Evolutionary conservation across 2,329 filamentous ascomycete species (phyloP).

Genomic region (Diplodia sapinea): DNA sequence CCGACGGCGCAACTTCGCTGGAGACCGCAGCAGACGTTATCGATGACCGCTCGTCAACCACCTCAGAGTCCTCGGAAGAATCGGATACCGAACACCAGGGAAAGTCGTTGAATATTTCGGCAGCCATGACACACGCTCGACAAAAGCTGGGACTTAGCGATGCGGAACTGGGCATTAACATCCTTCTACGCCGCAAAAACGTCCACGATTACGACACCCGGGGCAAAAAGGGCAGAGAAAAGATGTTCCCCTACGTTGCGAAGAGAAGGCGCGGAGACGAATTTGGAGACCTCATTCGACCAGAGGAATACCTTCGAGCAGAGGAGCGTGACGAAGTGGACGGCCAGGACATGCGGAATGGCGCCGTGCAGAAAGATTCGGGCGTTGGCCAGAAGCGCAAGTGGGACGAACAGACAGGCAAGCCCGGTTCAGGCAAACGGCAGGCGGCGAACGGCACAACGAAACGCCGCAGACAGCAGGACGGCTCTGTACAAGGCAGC

Average conservation of each 20-base stretch:
- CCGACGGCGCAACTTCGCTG: slow-evolving; percentile 68
- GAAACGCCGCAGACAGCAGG: slow-evolving; percentile 62
- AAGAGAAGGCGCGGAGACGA: slow-evolving; percentile 82
- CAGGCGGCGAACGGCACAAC: slow-evolving; percentile 53
- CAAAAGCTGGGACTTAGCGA: slow-evolving; percentile 88
- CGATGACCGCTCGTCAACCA: slow-evolving; percentile 85
- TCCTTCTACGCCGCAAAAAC: slow-evolving; percentile 84
- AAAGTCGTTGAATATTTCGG: slow-evolving; percentile 86
- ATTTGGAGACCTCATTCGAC: slow-evolving; percentile 90
- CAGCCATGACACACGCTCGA: slow-evolving; percentile 80
- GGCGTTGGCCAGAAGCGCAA: slow-evolving; percentile 87
- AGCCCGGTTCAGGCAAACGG: slow-evolving; percentile 43
- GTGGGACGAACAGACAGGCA: slow-evolving; percentile 72
- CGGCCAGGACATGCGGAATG: slow-evolving; percentile 64
- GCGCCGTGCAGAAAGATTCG: slow-evolving; percentile 53
- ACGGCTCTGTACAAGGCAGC: slow-evolving; percentile 41
- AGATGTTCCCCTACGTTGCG: slow-evolving; percentile 86
- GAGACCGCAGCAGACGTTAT: slow-evolving; percentile 75
- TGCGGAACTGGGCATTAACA: slow-evolving; percentile 88
- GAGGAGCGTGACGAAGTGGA: slow-evolving; percentile 85
- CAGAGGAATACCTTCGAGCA: slow-evolving; percentile 90
- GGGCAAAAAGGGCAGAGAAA: slow-evolving; percentile 88
- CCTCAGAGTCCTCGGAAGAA: slow-evolving; percentile 84
- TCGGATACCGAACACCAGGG: slow-evolving; percentile 90
- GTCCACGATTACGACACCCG: slow-evolving; percentile 94